Evolutionary conservation across 108 stramenopile genomes (phyloP).

Genomic region (Cylindrotheca fusiformis): DNA sequence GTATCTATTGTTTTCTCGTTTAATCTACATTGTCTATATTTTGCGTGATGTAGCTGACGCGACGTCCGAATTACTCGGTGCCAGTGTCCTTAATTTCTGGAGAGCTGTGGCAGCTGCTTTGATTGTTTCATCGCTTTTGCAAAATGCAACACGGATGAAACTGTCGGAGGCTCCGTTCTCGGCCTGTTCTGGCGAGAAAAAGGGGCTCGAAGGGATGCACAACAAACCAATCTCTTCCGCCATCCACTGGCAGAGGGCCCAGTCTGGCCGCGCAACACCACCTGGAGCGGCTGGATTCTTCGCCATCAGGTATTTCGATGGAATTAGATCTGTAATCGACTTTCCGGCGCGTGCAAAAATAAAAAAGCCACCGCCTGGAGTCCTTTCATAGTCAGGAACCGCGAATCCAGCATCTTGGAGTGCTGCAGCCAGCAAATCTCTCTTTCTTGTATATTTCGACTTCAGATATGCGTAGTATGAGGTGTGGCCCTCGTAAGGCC

Average conservation of each 20-base stretch:
- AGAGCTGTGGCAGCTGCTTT: conserved; percentile 73
- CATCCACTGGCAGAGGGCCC: conserved; percentile 94
- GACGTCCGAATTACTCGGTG: background rate
- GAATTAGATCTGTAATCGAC: conserved; percentile 54
- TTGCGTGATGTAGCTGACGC: background rate
- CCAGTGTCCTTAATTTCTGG: conserved; percentile 16
- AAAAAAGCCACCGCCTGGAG: conserved; percentile 92
- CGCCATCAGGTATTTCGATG: conserved; percentile 41
- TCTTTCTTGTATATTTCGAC: conserved; percentile 78
- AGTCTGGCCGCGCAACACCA: conserved; percentile 70
- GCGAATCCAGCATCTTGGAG: conserved; percentile 70
- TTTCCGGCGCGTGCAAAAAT: conserved; percentile 86
- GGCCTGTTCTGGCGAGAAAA: conserved; percentile 74
- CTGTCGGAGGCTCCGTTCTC: conserved; percentile 67
- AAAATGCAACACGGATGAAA: conserved; percentile 96
- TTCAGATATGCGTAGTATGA: conserved; percentile 79
- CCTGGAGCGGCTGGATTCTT: conserved; percentile 76
- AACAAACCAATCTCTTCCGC: conserved; percentile 89
- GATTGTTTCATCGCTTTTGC: conserved; percentile 94
- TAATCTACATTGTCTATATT: too few relatives aligned
- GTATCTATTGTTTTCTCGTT: too few relatives aligned
- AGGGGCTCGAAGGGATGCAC: conserved; percentile 95
- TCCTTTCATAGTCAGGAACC: conserved; percentile 68
- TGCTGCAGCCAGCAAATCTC: conserved; percentile 72
- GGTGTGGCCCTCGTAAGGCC: conserved; percentile 76